These are phyloP conservation scores for Cryphonectria japonica DNA, from an alignment of 2,329 filamentous ascomycete genomes.

Conservation along the genomic window DNA sequence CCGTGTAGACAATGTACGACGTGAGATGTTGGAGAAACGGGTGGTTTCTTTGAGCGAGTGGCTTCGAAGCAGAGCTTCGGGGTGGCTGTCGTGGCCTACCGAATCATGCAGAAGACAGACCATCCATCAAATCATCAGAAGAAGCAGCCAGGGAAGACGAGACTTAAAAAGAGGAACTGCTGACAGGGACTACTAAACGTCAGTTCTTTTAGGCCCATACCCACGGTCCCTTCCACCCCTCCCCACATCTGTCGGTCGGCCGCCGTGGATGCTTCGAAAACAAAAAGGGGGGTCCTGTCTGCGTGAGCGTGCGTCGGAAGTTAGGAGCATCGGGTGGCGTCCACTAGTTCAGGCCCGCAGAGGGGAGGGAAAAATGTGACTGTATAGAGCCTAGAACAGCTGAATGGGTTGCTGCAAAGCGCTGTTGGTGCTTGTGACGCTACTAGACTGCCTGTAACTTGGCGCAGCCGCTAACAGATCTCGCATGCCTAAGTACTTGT, in stretches of 20 bases:
- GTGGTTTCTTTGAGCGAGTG: neutral
- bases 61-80: conserved; percentile 8
- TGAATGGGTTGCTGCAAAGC: neutral
- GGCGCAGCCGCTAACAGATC: neutral
- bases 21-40: neutral
- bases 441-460: neutral
- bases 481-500: neutral
- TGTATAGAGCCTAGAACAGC: neutral
- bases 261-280: neutral
- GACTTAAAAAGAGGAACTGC: neutral
- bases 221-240: neutral
- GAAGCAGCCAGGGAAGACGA: neutral
- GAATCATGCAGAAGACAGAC: neutral
- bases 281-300: neutral
- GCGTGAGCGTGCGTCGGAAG: no score
- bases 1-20: neutral
- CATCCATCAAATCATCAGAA: neutral
- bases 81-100: neutral
- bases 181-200: neutral
- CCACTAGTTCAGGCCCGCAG: neutral
- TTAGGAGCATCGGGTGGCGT: neutral
- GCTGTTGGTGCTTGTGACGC: neutral
- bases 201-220: neutral
- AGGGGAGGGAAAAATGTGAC: neutral
- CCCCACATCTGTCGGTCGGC: neutral